A percentile compares a stretch with the other conserved stretches of the same genome.
phyloP scores from a whole-genome alignment of 1,284 basidiomycete genomes.

The Ceratobasidium sp. region DNA sequence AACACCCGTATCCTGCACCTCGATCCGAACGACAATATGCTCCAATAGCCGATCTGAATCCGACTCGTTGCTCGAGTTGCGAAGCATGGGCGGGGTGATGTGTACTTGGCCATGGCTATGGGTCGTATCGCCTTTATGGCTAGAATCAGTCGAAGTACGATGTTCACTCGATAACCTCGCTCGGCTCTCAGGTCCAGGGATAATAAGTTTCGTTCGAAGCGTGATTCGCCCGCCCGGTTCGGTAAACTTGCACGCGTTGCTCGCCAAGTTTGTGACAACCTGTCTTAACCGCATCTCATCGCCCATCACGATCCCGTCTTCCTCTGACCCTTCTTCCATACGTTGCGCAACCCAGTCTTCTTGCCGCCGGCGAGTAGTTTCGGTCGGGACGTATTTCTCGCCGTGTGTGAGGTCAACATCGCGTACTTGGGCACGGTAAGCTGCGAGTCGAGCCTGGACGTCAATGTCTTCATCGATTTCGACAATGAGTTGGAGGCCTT shows the following conservation, averaged over 20 bases:
- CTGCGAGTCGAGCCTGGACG: conserved; percentile 61
- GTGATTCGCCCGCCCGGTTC: conserved; percentile 69
- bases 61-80: conserved; percentile 31
- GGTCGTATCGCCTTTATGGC: background rate
- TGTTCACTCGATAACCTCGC: conserved; percentile 16
- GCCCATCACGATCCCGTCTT: conserved; percentile 73
- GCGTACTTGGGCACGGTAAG: conserved; percentile 60
- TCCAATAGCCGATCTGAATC: conserved; percentile 52
- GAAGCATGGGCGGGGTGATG: background rate
- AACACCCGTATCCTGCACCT: conserved; percentile 77
- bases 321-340: conserved; percentile 54
- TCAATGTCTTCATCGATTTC: conserved; percentile 78
- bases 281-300: conserved; percentile 82
- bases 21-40: conserved; percentile 75
- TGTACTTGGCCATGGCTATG: background rate
- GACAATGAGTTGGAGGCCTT: conserved; percentile 69
- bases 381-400: background rate
- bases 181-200: conserved; percentile 21
- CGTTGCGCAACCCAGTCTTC: conserved; percentile 54
- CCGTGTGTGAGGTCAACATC: conserved; percentile 12
- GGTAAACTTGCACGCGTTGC: conserved; percentile 64
- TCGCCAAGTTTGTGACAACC: conserved; percentile 76
- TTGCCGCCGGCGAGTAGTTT: conserved; percentile 8
- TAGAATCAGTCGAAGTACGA: conserved; percentile 2
- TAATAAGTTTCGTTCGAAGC: conserved; percentile 61